Base-by-base conservation (phyloP, 2,329 filamentous ascomycete genomes). In the Ceratocystis papillata region DNA sequence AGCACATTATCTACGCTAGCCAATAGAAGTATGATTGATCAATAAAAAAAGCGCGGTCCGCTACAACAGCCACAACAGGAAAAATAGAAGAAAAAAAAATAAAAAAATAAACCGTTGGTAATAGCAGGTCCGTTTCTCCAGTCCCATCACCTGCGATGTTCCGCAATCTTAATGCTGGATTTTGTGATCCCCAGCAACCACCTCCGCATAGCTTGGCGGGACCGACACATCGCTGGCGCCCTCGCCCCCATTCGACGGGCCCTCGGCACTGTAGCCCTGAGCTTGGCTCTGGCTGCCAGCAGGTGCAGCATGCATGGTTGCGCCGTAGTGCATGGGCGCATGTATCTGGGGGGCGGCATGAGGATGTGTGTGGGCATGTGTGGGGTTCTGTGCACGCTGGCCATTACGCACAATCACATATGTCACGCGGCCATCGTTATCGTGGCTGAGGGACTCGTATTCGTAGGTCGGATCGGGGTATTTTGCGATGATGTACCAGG, bases 401-500 rank as follows among this genome's bases (percentile, higher is more conserved):
- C 44, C 60, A 55, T 46, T 28, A 30, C 37, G 59, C 10, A 90
- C 87, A 73, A 90, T 88, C 74, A 95, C 88, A 76, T 94, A 93
- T 48, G 86, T 87, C 65, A 93, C 85, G 68, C 80, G 81, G 70
- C 81, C 79, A 70, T 82, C 81, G 71, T 73, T 71, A 72, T 83
- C 81, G 64, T 85, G 83, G 4, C 82, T 77, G 50, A 88, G 75
- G 63, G 79, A 77, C 70, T 89, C 83, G 76, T 94, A 91, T 69
- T 87, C 84, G 75, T 82, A 83, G 67, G 86, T 80, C 50, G 82
- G 71, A 68, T 96, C 93, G 67, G 94, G 94, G 75, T 87, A 89
- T 74, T 89, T 88, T 72, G 89, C 84, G 77, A 99, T 96, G 76
- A 97, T 96, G 81, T 97, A 99, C 93, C 94, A 97, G 69, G 92